Evolutionary conservation across 1,139 yeast genomes (phyloP), one percentile per base, ranked within the genome.

Genomic region (Suhomyces panamericanus): DNA sequence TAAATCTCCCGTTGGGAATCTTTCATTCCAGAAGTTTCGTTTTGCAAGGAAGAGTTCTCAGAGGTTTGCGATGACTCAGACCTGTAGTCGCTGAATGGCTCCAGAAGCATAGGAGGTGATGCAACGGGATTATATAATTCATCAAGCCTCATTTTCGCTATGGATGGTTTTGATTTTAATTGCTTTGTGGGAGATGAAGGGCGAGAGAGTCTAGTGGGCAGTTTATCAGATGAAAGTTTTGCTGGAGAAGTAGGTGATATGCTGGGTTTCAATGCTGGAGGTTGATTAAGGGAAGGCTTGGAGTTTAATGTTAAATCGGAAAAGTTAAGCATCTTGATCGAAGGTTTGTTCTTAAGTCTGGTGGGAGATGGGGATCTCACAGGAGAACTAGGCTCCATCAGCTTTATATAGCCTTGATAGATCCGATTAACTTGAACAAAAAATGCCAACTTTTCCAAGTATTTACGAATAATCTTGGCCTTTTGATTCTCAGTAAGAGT

Each of bases 371-470:
- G 6, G 2, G 38, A 13, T 27, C 34, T 29, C 3, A 43, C 15
- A 13, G 42, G 22, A 13, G 28, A 11, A 11, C 16, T 14, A 9
- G 57, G 53, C 26, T 42, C 49, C 10, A 49, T 48, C 39, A 51
- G 56, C 46, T 58, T 63, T 6, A 59, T 40, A 39, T 60, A 60
- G 47, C 63, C 67, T 22, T 58, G 60, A 59, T 77, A 83, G 9
- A 84, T 75, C 39, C 90, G 63, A 24, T 76, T 79, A n/a, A 82
- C 77, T 60, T 84, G 90, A 14, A 83, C 80, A 48, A 77, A 73
- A 42, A 78, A 73, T 12, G 87, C 85, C 38, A 83, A 53, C 39
- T 66, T 70, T 14, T 66, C 67, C 20, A 83, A 63, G 56, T 80
- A 84, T 14, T 59, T 62, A 35, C 66, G 51, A 10, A 84, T 76